Evolutionary conservation across 2,329 filamentous ascomycete species (phyloP).

Genomic region (Fusarium penzigii): DNA sequence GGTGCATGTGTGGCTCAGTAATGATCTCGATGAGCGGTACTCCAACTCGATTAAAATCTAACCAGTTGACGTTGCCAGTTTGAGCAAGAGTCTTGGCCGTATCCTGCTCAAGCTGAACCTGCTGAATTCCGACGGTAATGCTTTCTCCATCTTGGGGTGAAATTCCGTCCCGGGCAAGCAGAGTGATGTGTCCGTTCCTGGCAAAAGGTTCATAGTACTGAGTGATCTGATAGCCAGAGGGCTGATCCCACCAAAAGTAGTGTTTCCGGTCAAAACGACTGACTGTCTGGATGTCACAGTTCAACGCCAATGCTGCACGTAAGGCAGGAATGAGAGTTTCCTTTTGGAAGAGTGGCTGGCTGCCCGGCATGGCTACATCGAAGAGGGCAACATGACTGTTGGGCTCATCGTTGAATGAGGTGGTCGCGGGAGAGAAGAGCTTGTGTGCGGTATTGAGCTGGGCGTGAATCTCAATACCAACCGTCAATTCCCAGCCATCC

Average conservation of each 20-base stretch:
- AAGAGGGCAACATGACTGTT: conserved; percentile 90
- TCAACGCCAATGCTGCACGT: conserved; percentile 80
- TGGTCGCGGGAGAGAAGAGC: conserved; percentile 77
- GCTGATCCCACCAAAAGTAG: conserved; percentile 99
- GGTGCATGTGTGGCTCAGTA: conserved; percentile 83
- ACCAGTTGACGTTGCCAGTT: conserved; percentile 69
- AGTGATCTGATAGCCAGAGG: conserved; percentile 94
- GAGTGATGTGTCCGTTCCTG: conserved; percentile 68
- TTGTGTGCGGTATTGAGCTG: conserved; percentile 89
- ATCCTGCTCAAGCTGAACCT: conserved; percentile 97
- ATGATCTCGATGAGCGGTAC: conserved; percentile 94
- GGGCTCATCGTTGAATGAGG: conserved; percentile 66
- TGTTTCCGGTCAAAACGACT: conserved; percentile 96
- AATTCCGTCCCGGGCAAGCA: conserved; percentile 78
- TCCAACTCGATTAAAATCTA: conserved; percentile 94
- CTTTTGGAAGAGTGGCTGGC: conserved; percentile 82
- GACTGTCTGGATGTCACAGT: conserved; percentile 72
- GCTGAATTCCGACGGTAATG: conserved; percentile 81
- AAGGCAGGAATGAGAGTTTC: conserved; percentile 86
- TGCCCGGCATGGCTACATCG: conserved; percentile 85
- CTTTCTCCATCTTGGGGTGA: conserved; percentile 69
- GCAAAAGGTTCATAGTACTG: conserved; percentile 83
- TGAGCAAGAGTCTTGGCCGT: conserved; percentile 91
- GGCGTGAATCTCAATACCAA: conserved; percentile 96
- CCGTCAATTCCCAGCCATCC: conserved; percentile 84